Evolutionary conservation across 148 eudicot genomes (phyloP).

Genomic region (Chenopodium berlandieri): DNA sequence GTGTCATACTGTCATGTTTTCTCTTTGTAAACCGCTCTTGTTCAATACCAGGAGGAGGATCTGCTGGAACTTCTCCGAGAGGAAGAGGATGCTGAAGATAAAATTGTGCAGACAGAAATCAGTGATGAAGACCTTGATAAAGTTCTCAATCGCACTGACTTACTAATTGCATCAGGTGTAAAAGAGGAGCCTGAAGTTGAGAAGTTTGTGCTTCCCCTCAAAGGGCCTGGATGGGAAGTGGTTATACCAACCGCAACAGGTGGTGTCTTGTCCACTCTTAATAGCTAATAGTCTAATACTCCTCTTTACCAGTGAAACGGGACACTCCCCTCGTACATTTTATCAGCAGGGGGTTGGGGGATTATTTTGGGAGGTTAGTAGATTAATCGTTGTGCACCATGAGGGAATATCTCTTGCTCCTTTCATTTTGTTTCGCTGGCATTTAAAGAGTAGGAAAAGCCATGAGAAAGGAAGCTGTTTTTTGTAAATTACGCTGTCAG

Average conservation of each 20-base stretch:
- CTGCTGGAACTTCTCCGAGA: conserved; percentile 72
- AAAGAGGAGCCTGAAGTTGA: conserved; percentile 28
- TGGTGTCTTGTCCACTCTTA: conserved; percentile 81
- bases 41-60: conserved; percentile 71
- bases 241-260: conserved; percentile 72
- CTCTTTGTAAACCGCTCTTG: not conserved
- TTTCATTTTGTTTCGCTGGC: conserved; percentile 34
- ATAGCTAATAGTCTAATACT: conserved; percentile 36
- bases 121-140: conserved; percentile 79
- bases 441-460: conserved; percentile 6
- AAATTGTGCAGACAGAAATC: conserved; percentile 77
- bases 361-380: not conserved
- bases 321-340: not conserved
- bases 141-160: conserved; percentile 76
- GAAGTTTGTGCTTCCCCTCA: conserved; percentile 50
- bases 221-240: conserved; percentile 99
- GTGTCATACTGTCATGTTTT: not conserved
- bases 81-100: conserved; percentile 74
- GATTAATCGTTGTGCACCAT: not conserved
- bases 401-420: conserved; percentile 12
- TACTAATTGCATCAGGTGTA: conserved; percentile 30
- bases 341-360: not conserved
- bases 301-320: conserved; percentile 3
- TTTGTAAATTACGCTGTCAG: conserved; percentile 13
- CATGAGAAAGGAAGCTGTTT: conserved; percentile 28